Evolutionary conservation across 805 yeast species (phyloP), one percentile per base, ranked within the genome.

Genomic region (Sugiyamaella smithiae): DNA sequence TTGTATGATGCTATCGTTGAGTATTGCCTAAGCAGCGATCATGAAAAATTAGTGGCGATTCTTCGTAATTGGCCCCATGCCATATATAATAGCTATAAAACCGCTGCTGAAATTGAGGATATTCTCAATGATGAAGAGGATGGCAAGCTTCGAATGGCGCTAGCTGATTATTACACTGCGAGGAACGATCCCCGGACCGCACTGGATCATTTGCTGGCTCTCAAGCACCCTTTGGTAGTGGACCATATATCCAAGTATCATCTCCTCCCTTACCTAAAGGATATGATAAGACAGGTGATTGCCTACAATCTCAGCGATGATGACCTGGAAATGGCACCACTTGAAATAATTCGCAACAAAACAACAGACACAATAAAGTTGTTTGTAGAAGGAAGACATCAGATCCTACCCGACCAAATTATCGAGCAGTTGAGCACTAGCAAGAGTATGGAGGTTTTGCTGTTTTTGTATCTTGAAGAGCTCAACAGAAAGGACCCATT

Each of bases 371-470:
- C 81, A 1, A 68, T 87, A 5, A 63, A 71, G 3, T 67, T 86
- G 5, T 67, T 88, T 25, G 82, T 84, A 2, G 79, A 76, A 8
- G 78, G 78, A 43, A 71, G 88, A 37, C 85, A 82, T 56, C 88
- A 85, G 57, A 66, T 90, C 2, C 54, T 72, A 1, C 85, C 95
- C 0, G 56, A 60, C 1, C 62, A 67, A 1, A 69, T 91, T 0
- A 65, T 88, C 0, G 55, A 70, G 0, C 55, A 76, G 22, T 71
- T 88, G 60, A 40, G 54, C 9, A 24, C 32, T 9, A 28, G 25
- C 12, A 40, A 36, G 1, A 46, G 48, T 7, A 33, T 56, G 51
- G 62, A 77, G 26, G 67, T 77, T 24, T 66, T 88, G 5, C 76
- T 78, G 43, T 88, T 79, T 57, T 66, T 86, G 17, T 87, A 85